Conservation (phyloP, 805 yeast genomes). For the Yarrowia sp. region DNA sequence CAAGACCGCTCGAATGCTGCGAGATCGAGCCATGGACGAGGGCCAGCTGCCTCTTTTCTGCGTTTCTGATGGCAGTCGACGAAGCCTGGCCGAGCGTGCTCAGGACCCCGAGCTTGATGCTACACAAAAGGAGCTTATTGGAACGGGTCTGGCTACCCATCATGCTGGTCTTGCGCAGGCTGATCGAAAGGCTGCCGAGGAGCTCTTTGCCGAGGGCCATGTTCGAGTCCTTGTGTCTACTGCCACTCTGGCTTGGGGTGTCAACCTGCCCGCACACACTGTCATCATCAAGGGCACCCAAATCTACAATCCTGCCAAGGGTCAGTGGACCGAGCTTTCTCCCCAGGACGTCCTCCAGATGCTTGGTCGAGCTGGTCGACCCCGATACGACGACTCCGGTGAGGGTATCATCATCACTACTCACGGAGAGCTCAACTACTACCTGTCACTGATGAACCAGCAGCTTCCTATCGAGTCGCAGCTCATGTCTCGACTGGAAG, state of each 20-base stretch:
- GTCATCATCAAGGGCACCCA: conserved; percentile 93
- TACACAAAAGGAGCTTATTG: conserved; percentile 43
- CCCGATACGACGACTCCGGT: conserved; percentile 87
- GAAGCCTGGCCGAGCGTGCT: conserved; percentile 59
- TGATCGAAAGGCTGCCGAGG: conserved; percentile 79
- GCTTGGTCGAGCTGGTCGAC: conserved; percentile 99
- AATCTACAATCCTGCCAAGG: conserved; percentile 85
- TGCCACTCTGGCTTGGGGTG: conserved; percentile 97
- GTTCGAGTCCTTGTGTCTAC: conserved; percentile 83
- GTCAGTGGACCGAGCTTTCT: conserved; percentile 85
- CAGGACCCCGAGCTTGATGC: conserved; percentile 41
- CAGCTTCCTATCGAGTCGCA: conserved; percentile 93
- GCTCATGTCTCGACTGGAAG: conserved; percentile 65
- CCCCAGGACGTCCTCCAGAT: conserved; percentile 94
- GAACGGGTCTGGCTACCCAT: conserved; percentile 80
- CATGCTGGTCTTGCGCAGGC: conserved; percentile 81
- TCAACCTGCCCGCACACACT: conserved; percentile 90
- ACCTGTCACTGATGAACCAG: conserved; percentile 84
- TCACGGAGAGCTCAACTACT: conserved; percentile 81
- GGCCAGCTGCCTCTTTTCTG: conserved; percentile 49
- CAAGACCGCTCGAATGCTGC: conserved; percentile 74
- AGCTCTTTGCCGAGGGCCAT: conserved; percentile 82
- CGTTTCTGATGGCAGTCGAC: conserved; percentile 33
- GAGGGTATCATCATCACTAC: conserved; percentile 91
- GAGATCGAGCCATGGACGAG: conserved; percentile 57